Evolutionary conservation across 1,284 basidiomycete species (phyloP).

Genomic region (Veloboletus limbatus): DNA sequence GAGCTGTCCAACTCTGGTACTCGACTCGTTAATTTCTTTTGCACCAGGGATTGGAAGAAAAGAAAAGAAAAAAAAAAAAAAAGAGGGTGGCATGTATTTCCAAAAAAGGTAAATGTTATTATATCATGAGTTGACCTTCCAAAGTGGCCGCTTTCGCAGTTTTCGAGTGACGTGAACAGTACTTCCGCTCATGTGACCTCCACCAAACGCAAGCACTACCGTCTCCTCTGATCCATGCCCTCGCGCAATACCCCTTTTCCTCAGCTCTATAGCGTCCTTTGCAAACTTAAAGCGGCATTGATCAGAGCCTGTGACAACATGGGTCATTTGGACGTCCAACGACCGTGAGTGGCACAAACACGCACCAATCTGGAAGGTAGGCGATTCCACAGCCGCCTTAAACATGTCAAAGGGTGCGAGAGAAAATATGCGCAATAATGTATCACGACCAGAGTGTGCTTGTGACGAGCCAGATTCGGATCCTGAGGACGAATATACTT

Average conservation of each 20-base stretch:
- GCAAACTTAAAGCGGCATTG: constrained; percentile 87
- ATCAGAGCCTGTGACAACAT: constrained; percentile 56
- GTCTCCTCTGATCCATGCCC: constrained; percentile 72
- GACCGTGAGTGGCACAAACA: constrained; percentile 17
- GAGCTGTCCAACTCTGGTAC: constrained; percentile 13
- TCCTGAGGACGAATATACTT: constrained; percentile 41
- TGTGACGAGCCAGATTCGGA: constrained; percentile 38
- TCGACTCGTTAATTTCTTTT: too few relatives aligned
- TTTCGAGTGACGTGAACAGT: constrained; percentile 84
- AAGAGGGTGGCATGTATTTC: constrained; percentile 15
- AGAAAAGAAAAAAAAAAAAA: constrained; percentile 16
- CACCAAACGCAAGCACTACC: constrained; percentile 82
- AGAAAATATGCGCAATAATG: constrained; percentile 69
- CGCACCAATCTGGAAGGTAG: constrained; percentile 73
- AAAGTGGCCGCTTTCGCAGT: constrained; percentile 75
- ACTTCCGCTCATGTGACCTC: constrained; percentile 63
- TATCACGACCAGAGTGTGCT: constrained; percentile 52
- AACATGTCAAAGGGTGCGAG: constrained; percentile 79
- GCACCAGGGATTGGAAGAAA: too few relatives aligned
- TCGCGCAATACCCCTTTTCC: constrained; percentile 66
- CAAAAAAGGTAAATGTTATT: constrained; percentile 15
- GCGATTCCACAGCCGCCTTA: constrained; percentile 74
- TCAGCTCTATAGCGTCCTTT: constrained; percentile 79
- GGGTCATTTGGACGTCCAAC: too few relatives aligned
- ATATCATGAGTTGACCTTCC: constrained; percentile 80